Conservation (phyloP, 768 basidiomycete species). For the Termitomyces sp. region DNA sequence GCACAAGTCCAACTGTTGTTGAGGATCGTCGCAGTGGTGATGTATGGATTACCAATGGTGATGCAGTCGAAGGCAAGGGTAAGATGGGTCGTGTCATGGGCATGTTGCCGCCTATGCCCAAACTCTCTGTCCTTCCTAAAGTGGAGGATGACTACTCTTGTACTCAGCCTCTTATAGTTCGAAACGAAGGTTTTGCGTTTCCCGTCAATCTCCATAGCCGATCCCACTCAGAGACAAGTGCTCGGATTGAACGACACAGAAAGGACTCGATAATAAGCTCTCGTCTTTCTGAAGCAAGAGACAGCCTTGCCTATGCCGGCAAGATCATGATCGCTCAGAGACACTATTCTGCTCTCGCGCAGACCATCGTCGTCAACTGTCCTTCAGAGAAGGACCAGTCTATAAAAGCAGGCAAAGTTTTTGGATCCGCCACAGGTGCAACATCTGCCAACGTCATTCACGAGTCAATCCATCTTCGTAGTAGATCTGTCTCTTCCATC, state of each 20-base stretch:
- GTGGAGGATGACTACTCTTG: slow-evolving; percentile 36
- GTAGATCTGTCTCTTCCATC: slow-evolving; percentile 53
- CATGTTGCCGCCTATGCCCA: slow-evolving; percentile 59
- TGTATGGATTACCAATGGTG: slow-evolving; percentile 69
- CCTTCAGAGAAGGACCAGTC: slow-evolving; percentile 34
- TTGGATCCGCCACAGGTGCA: slow-evolving; percentile 33
- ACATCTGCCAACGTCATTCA: slow-evolving; percentile 22
- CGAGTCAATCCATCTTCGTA: slow-evolving; percentile 47
- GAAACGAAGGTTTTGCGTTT: slow-evolving; percentile 42
- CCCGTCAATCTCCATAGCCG: slow-evolving; percentile 39
- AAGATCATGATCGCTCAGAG: slow-evolving; percentile 68
- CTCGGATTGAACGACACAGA: slow-evolving; percentile 48
- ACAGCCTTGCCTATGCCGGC: slow-evolving; percentile 43
- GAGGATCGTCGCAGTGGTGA: slow-evolving; percentile 70
- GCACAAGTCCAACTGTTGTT: slow-evolving; percentile 59
- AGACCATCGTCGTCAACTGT: slow-evolving; percentile 50
- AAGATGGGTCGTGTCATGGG: slow-evolving; percentile 56
- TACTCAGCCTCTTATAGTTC: slow-evolving; percentile 60
- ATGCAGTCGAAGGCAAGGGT: slow-evolving; percentile 61
- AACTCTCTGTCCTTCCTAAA: slow-evolving; percentile 62
- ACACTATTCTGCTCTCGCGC: slow-evolving; percentile 67
- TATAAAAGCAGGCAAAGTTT: slow-evolving; percentile 23
- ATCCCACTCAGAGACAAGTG: slow-evolving; percentile 50
- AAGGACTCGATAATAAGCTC: slow-evolving; percentile 53
- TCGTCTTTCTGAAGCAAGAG: slow-evolving; percentile 44